These are phyloP conservation scores for Hamamelis virginiana DNA, from an alignment of 164 flowering plant genomes.

Conservation along the genomic window DNA sequence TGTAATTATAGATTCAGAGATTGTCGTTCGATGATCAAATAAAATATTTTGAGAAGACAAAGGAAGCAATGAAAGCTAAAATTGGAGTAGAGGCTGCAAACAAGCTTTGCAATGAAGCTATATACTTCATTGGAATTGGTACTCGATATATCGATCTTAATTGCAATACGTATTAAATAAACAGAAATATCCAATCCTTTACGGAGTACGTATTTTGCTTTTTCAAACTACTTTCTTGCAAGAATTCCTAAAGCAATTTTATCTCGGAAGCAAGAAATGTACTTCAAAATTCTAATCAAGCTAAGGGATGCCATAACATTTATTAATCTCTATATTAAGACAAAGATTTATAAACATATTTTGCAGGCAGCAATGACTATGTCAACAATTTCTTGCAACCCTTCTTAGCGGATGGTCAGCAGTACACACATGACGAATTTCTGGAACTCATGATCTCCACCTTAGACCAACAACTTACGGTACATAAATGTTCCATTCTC, in stretches of 20 bases:
- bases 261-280: too few relatives aligned
- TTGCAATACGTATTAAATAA: not conserved
- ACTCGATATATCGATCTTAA: too few relatives aligned
- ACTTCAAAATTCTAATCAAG: too few relatives aligned
- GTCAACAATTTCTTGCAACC: constrained; percentile 89
- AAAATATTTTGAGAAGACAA: constrained; percentile 47
- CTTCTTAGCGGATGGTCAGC: constrained; percentile 65
- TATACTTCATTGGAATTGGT: constrained; percentile 79
- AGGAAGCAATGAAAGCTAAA: constrained; percentile 42
- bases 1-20: constrained; percentile 55
- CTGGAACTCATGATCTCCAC: constrained; percentile 47
- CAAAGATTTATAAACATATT: not conserved
- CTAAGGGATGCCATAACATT: too few relatives aligned
- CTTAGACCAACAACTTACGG: constrained; percentile 52
- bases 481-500: constrained; percentile 18
- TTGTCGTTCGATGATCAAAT: constrained; percentile 79
- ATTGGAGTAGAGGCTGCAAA: constrained; percentile 58
- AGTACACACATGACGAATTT: constrained; percentile 71
- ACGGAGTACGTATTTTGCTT: too few relatives aligned
- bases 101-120: constrained; percentile 50
- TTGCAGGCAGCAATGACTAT: constrained; percentile 83
- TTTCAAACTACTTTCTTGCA: too few relatives aligned
- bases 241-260: too few relatives aligned
- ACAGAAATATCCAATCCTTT: too few relatives aligned
- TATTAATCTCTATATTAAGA: too few relatives aligned